A percentile compares a stretch with the other conserved stretches of the same genome.
Evolutionary conservation across 257 asterid species (phyloP).

Genomic region (Nicotiana attenuata): DNA sequence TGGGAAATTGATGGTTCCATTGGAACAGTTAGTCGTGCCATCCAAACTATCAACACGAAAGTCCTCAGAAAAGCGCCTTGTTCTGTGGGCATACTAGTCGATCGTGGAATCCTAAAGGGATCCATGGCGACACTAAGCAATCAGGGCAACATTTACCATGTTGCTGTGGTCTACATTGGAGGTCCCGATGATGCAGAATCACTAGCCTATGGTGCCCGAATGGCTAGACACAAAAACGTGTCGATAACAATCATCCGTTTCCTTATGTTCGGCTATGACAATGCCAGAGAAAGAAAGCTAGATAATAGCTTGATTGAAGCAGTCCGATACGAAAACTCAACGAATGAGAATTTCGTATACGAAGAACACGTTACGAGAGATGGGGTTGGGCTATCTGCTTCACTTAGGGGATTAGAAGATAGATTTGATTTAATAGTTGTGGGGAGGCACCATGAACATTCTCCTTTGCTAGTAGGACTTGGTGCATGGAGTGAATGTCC

Average conservation of each 20-base stretch:
- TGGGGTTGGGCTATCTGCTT: constrained; percentile 55
- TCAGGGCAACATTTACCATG: constrained; percentile 37
- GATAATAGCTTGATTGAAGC: constrained; percentile 57
- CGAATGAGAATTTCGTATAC: constrained; percentile 45
- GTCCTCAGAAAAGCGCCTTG: constrained; percentile 60
- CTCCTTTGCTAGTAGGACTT: constrained; percentile 58
- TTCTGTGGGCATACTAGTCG: constrained; percentile 63
- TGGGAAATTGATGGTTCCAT: constrained; percentile 80
- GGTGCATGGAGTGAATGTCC: constrained; percentile 86
- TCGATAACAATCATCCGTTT: constrained; percentile 52
- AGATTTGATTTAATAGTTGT: constrained; percentile 49
- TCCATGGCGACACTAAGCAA: constrained; percentile 36
- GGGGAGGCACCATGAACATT: constrained; percentile 56
- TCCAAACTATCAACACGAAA: constrained; percentile 50
- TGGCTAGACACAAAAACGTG: constrained; percentile 49
- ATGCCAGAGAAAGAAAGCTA: constrained; percentile 48
- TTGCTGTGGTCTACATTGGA: constrained; percentile 59
- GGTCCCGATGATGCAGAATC: constrained; percentile 81
- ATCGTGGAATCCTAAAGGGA: constrained; percentile 49
- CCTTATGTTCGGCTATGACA: constrained; percentile 58
- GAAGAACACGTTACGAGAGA: constrained; percentile 73
- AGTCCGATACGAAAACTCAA: constrained; percentile 45
- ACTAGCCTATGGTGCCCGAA: constrained; percentile 57
- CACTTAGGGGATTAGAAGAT: constrained; percentile 36
- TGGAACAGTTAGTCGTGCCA: constrained; percentile 36